Evolutionary conservation across 1,284 basidiomycete genomes (phyloP).

Genomic region (Ganoderma leucocontextum): DNA sequence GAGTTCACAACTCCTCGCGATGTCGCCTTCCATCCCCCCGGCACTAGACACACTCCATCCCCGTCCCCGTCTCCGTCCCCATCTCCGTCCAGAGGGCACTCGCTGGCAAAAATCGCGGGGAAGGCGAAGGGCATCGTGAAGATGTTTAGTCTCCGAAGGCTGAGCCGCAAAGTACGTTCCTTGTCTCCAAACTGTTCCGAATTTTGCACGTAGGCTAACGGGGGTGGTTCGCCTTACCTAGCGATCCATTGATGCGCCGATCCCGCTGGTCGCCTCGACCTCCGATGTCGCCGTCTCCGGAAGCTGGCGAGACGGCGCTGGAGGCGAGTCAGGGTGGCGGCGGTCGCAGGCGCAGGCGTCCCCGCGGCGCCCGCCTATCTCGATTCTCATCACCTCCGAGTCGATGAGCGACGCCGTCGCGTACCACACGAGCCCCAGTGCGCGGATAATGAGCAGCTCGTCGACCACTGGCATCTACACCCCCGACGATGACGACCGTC

Average conservation of each 20-base stretch:
- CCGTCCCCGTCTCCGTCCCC: background rate
- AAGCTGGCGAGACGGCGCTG: constrained; percentile 4
- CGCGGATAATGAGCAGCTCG: background rate
- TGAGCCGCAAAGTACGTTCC: constrained; percentile 17
- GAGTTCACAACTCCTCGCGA: background rate
- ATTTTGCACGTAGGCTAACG: background rate
- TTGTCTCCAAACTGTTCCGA: background rate
- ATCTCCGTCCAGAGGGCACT: constrained; percentile 10
- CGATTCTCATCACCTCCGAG: constrained; percentile 19
- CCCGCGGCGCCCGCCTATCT: constrained; percentile 12
- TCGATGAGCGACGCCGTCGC: background rate
- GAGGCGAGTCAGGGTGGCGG: background rate
- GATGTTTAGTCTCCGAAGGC: constrained; percentile 15
- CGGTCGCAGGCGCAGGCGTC: background rate
- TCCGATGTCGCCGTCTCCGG: constrained; percentile 8
- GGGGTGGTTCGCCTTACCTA: background rate
- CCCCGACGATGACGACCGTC: constrained; percentile 4
- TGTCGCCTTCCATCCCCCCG: background rate
- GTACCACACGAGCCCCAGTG: background rate
- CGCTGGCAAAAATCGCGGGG: constrained; percentile 19
- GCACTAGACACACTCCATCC: too few relatives aligned
- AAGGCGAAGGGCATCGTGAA: constrained; percentile 28
- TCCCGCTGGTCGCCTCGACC: background rate
- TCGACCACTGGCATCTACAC: constrained; percentile 22
- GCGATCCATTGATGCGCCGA: background rate